Conservation (phyloP, 2,329 filamentous ascomycete species). For the Didymella pinodella region DNA sequence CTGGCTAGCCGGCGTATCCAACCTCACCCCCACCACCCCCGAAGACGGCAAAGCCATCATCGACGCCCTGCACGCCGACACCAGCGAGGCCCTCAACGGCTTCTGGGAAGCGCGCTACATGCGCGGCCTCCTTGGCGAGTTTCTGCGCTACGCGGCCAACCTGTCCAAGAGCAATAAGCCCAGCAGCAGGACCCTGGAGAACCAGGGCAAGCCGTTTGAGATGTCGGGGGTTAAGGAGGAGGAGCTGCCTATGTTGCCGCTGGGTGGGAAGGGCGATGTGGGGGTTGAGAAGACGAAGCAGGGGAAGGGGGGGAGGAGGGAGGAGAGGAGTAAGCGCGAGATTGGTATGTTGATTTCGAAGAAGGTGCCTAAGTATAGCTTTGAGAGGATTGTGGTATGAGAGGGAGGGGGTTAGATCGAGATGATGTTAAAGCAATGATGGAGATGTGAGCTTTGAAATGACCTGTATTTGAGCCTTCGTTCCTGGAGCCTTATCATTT, state of each 20-base stretch:
- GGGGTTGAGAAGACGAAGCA: conserved; percentile 63
- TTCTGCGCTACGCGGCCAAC: conserved; percentile 63
- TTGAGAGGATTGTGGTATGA: conserved; percentile 70
- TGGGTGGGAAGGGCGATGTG: conserved; percentile 71
- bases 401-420: no score
- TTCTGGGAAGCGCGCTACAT: conserved; percentile 73
- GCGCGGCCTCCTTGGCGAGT: conserved; percentile 70
- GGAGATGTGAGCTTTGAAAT: no score
- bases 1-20: conserved; percentile 64
- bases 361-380: conserved; percentile 81
- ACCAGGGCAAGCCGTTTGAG: conserved; percentile 59
- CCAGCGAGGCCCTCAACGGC: conserved; percentile 74
- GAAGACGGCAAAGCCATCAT: conserved; percentile 70
- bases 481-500: background rate
- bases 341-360: conserved; percentile 79
- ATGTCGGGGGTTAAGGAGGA: conserved; percentile 54
- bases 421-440: no score
- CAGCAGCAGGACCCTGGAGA: conserved; percentile 42
- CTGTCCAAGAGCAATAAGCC: conserved; percentile 44
- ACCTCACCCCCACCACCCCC: conserved; percentile 57
- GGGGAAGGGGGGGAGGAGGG: conserved; percentile 73
- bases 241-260: conserved; percentile 65
- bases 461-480: background rate
- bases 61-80: conserved; percentile 70
- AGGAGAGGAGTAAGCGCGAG: conserved; percentile 74